Evolutionary conservation across 306 rosid species (phyloP).

Genomic region (Urtica urens): DNA sequence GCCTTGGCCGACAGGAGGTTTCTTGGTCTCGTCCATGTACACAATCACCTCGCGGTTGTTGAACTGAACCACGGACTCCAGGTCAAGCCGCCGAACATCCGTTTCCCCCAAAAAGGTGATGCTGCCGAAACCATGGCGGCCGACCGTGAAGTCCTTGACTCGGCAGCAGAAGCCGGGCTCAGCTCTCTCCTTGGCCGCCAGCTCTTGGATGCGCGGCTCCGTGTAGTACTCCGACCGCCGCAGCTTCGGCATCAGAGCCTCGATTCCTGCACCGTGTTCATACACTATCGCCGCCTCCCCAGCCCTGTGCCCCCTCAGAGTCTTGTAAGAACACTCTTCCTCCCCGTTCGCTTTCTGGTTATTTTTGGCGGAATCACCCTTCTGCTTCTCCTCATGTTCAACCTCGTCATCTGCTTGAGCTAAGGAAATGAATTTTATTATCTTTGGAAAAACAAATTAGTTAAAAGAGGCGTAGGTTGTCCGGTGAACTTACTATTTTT

Average conservation of each 20-base stretch:
- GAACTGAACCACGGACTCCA: conserved; percentile 76
- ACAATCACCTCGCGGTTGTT: conserved; percentile 92
- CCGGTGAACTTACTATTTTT: conserved; percentile 20
- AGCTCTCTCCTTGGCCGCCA: conserved; percentile 95
- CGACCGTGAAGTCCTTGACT: conserved; percentile 81
- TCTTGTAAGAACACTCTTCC: conserved; percentile 54
- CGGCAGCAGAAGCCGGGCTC: conserved; percentile 84
- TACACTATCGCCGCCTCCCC: conserved; percentile 98
- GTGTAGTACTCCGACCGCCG: conserved; percentile 83
- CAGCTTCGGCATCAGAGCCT: conserved; percentile 95
- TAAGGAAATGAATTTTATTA: not conserved
- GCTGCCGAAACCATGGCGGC: conserved; percentile 84
- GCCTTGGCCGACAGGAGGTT: conserved; percentile 95
- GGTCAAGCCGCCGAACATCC: conserved; percentile 81
- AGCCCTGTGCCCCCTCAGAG: conserved; percentile 85
- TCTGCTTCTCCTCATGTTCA: conserved; percentile 36
- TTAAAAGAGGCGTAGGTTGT: not conserved
- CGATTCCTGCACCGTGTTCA: conserved; percentile 93
- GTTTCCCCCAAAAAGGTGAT: conserved; percentile 87
- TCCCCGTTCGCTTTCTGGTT: conserved; percentile 47
- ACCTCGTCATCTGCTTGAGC: conserved; percentile 48
- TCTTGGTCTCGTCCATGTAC: conserved; percentile 80
- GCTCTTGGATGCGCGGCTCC: conserved; percentile 75
- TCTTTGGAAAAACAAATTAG: too few species aligned
- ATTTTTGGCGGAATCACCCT: conserved; percentile 25